Conservation (phyloP, 805 yeast genomes). For the Wickerhamiella alocasiicola region DNA sequence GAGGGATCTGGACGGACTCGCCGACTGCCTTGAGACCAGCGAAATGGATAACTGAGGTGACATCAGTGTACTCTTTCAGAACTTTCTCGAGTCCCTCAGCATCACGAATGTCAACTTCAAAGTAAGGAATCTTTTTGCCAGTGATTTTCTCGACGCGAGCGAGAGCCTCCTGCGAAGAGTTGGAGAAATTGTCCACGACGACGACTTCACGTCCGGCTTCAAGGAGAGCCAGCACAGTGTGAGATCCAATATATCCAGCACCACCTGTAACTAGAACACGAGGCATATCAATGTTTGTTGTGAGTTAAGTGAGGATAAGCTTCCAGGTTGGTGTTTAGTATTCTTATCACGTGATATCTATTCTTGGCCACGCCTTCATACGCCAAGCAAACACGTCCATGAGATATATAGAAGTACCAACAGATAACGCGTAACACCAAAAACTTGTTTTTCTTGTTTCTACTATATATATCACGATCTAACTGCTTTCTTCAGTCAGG, state of each 20-base stretch:
- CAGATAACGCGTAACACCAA: too few species aligned
- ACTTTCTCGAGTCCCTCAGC: conserved; percentile 35
- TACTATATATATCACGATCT: too few species aligned
- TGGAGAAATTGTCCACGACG: conserved; percentile 57
- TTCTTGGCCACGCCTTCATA: too few species aligned
- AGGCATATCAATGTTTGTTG: too few species aligned
- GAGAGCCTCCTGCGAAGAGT: conserved; percentile 55
- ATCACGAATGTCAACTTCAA: conserved; percentile 46
- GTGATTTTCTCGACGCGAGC: conserved; percentile 48
- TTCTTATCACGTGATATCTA: too few species aligned
- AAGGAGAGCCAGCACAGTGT: conserved; percentile 52
- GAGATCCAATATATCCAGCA: conserved; percentile 79
- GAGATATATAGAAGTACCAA: too few species aligned
- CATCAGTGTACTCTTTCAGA: conserved; percentile 35
- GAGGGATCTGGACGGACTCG: conserved; percentile 57
- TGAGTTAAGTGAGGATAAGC: too few species aligned
- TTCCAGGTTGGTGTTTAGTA: too few species aligned
- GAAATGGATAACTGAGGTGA: conserved; percentile 58
- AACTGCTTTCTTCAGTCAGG: too few species aligned
- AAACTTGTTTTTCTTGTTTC: too few species aligned
- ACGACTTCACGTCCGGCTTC: conserved; percentile 55
- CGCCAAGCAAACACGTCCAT: too few species aligned
- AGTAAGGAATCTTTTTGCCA: conserved; percentile 37
- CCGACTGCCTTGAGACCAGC: conserved; percentile 81
- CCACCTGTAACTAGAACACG: conserved; percentile 64